These are phyloP conservation scores for Phytophthora quininea DNA, from an alignment of 352 stramenopile genomes.

Conservation along the genomic window DNA sequence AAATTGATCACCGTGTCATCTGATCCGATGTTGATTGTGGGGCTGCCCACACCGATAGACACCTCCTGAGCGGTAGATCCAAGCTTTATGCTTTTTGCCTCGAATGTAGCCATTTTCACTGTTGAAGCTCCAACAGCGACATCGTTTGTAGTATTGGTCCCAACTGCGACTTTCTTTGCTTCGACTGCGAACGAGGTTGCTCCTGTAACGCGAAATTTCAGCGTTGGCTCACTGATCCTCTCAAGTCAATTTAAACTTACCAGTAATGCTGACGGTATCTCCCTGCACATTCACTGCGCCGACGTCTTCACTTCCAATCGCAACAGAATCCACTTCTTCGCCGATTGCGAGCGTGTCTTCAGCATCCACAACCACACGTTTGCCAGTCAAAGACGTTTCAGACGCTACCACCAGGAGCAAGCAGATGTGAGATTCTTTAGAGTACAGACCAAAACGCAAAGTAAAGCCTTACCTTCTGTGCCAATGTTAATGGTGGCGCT, in stretches of 20 bases:
- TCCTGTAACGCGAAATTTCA: slow-evolving; percentile 16
- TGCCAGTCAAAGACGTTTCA: slow-evolving; percentile 30
- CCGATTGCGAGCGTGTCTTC: slow-evolving; percentile 28
- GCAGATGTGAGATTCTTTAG: slow-evolving; percentile 10
- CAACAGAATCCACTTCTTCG: slow-evolving; percentile 22
- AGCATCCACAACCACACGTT: slow-evolving; percentile 29
- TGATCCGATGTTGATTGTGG: slow-evolving; percentile 46
- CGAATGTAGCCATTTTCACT: slow-evolving; percentile 24
- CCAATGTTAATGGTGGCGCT: slow-evolving; percentile 42
- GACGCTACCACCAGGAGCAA: slow-evolving; percentile 25
- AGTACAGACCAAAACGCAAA: slow-evolving; percentile 3
- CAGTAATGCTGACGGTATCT: slow-evolving; percentile 25
- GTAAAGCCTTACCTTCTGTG: slow-evolving; percentile 31
- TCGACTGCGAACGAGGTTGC: slow-evolving; percentile 28
- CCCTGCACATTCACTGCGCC: slow-evolving; percentile 24
- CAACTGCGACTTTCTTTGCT: slow-evolving; percentile 36
- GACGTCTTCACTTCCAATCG: slow-evolving; percentile 27
- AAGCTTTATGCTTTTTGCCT: slow-evolving; percentile 24
- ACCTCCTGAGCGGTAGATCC: slow-evolving; percentile 31
- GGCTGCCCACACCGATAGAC: slow-evolving; percentile 36
- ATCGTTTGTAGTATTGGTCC: slow-evolving; percentile 37
- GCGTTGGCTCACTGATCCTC: not conserved
- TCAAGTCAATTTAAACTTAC: slow-evolving; percentile 17
- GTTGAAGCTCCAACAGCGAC: slow-evolving; percentile 40
- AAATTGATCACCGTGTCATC: slow-evolving; percentile 39